Base-by-base conservation (phyloP, 305 asterid genomes). In the Solanum hybrid region DNA sequence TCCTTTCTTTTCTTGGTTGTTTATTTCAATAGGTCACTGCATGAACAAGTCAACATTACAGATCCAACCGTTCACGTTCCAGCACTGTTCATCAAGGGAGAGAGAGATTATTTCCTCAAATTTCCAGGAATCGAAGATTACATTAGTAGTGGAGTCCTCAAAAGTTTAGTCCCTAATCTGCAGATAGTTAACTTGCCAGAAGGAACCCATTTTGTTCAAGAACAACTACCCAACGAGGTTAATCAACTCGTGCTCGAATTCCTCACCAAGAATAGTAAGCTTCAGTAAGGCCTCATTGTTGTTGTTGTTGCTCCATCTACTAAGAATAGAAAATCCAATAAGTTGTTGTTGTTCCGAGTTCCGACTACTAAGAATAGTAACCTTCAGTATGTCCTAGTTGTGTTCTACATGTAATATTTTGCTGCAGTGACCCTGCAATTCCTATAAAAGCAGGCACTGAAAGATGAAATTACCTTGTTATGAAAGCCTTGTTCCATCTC, bases 131-230 rank as follows among this genome's bases (percentile, higher is more conserved):
- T 92, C 12, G 96, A 88, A 87, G 96, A 94, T 75, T 93, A 93
- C 93, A 89, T 95, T 15, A 93, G 88, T 19, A 91, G 89, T 79
- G 96, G 93, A 88, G 37, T 38, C 13, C 92, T 89, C 60, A 92
- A 93, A 82, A 12, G 90, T 17, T 93, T 60, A 66, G 95, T 92
- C 7, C 96, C 97, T 1, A 91, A 93, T 66, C 87, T 95, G 92
- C 94, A 92, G 93, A 88, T 92, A 17, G 34, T 6, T 4, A 91
- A 79, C 90, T 24, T 95, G 27, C 94, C 95, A 7, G 92, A 95
- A 89, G 97, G 97, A 64, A 89, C 86, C 80, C 97, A 94, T 92
- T 95, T 95, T 89, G 95, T 93, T 89, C 98, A 93, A 88, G 98
- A 95, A 91, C 98, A 95, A 73, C 89, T 91, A 7, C 95, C 96